These are phyloP conservation scores for Pleodorina starrii DNA, from an alignment of 139 green algal species.

Conservation along the genomic window DNA sequence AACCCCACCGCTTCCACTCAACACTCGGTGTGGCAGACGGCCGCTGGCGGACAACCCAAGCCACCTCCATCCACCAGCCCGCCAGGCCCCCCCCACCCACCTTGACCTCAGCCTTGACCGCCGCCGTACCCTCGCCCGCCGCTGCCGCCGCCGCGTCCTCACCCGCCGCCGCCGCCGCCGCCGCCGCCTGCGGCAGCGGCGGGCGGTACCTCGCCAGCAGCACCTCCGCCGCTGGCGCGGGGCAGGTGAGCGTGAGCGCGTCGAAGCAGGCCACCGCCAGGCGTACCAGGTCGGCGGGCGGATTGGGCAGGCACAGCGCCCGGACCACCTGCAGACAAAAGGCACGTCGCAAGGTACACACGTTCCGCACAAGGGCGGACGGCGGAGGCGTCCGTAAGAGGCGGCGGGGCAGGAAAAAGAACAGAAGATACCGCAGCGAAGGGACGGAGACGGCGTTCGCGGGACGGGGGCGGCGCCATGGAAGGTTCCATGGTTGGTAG, in stretches of 20 bases:
- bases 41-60: too few relatives aligned
- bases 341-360: too few relatives aligned
- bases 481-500: too few relatives aligned
- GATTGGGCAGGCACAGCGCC: constrained; percentile 28
- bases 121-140: not conserved
- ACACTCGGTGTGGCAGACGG: too few relatives aligned
- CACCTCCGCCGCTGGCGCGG: constrained; percentile 20
- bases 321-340: constrained; percentile 10
- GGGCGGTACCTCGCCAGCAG: constrained; percentile 35
- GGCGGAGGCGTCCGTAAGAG: too few relatives aligned
- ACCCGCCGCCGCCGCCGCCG: not conserved
- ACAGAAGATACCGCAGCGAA: too few relatives aligned
- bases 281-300: constrained; percentile 38
- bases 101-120: not conserved
- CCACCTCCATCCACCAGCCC: too few relatives aligned
- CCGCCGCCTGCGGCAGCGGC: not conserved
- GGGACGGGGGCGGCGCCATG: too few relatives aligned
- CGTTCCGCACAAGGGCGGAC: too few relatives aligned
- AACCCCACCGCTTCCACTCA: too few relatives aligned
- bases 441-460: too few relatives aligned
- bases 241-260: constrained; percentile 40
- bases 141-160: not conserved
- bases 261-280: constrained; percentile 34
- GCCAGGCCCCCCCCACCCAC: not conserved
- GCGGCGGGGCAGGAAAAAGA: too few relatives aligned